Conservation (phyloP, 345 rosid genomes). For the Ceriops decandra region DNA sequence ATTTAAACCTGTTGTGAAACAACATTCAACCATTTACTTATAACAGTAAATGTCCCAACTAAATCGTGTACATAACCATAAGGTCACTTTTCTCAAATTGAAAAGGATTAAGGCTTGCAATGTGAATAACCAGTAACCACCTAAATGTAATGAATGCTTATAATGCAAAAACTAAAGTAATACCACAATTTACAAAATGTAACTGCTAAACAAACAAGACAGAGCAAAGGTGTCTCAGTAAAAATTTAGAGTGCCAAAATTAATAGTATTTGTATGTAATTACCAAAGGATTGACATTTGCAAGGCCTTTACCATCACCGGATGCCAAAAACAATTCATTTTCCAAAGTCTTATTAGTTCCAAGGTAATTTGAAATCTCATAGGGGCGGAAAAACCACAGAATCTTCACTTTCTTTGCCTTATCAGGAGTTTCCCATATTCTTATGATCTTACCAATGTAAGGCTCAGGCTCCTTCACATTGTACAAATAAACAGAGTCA, state of each 20-base stretch:
- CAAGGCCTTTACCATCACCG: conserved; percentile 74
- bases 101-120: no score
- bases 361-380: conserved; percentile 52
- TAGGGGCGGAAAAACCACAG: conserved; percentile 76
- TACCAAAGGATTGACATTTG: conserved; percentile 76
- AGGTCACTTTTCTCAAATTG: no score
- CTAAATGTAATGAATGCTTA: no score
- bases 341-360: conserved; percentile 26
- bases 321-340: conserved; percentile 84
- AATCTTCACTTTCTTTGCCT: conserved; percentile 53
- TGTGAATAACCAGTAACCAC: no score
- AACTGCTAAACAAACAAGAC: not conserved
- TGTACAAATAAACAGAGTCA: conserved; percentile 57
- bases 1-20: no score
- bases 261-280: conserved; percentile 18
- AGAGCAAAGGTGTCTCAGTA: not conserved
- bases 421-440: conserved; percentile 60
- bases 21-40: no score
- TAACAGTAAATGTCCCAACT: no score
- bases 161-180: no score
- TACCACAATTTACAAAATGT: no score
- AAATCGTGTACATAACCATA: no score
- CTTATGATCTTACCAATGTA: conserved; percentile 63
- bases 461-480: conserved; percentile 49
- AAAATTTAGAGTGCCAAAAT: not conserved